These are phyloP conservation scores for Pseudogymnoascus destructans DNA, from an alignment of 2,329 filamentous ascomycete genomes.

Conservation along the genomic window DNA sequence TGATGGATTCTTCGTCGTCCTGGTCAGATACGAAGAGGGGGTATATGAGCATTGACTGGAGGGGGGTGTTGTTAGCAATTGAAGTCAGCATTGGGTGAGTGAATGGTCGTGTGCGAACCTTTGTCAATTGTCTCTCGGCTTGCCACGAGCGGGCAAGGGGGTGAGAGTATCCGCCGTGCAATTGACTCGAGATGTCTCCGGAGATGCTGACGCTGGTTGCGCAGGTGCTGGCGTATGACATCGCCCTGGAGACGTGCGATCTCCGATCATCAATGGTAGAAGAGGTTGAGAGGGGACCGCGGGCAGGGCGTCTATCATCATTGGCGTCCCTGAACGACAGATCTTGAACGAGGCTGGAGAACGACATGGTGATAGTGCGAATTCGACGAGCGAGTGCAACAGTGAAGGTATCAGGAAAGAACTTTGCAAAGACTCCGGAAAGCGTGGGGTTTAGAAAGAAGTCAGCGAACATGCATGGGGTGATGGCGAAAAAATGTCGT, in stretches of 20 bases:
- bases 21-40: constrained; percentile 92
- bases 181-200: constrained; percentile 67
- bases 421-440: background rate
- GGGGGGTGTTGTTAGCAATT: background rate
- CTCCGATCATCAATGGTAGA: constrained; percentile 43
- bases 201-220: constrained; percentile 58
- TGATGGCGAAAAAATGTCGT: background rate
- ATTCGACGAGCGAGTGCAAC: background rate
- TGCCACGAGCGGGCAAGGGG: constrained; percentile 72
- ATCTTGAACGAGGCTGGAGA: constrained; percentile 55
- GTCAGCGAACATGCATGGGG: background rate
- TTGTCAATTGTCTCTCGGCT: constrained; percentile 71
- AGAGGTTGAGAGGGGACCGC: constrained; percentile 30
- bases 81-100: background rate
- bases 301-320: constrained; percentile 33
- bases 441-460: background rate
- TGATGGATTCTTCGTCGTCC: constrained; percentile 80
- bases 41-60: constrained; percentile 93
- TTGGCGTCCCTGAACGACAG: constrained; percentile 44
- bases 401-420: background rate
- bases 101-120: constrained; percentile 38
- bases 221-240: constrained; percentile 53
- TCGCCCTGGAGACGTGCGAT: constrained; percentile 49
- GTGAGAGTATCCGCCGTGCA: constrained; percentile 73
- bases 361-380: constrained; percentile 39